Percentiles rank a stretch among this genome's conserved stretches.
These are phyloP conservation scores for Leptographium lundbergii DNA, from an alignment of 2,329 filamentous ascomycete species.

Conservation along the genomic window DNA sequence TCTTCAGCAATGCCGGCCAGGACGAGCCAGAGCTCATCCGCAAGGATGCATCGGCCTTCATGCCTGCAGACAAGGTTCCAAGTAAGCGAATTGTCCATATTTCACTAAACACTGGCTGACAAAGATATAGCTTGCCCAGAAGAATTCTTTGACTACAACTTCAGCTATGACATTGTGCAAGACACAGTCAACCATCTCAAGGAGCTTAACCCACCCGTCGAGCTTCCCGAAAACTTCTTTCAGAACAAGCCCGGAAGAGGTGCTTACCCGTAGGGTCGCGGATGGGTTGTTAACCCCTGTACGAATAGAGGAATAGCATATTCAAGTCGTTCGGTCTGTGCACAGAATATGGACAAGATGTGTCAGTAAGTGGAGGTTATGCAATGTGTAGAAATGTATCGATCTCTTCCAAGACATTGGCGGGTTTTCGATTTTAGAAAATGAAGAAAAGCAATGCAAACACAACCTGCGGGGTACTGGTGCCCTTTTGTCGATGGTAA, in stretches of 20 bases:
- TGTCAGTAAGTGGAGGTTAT: too few relatives aligned
- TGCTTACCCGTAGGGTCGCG: background rate
- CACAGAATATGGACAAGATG: too few relatives aligned
- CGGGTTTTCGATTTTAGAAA: too few relatives aligned
- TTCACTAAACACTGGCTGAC: background rate
- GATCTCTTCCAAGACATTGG: too few relatives aligned
- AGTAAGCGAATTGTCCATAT: background rate
- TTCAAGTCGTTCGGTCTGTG: too few relatives aligned
- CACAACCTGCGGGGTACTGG: too few relatives aligned
- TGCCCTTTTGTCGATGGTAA: too few relatives aligned
- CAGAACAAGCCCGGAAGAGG: background rate
- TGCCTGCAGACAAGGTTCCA: conserved; percentile 5
- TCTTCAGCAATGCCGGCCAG: conserved; percentile 20
- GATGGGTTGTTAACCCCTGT: too few relatives aligned
- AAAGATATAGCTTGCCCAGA: background rate
- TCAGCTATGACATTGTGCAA: background rate
- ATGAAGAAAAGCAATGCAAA: too few relatives aligned
- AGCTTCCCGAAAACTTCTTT: background rate
- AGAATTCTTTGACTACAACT: conserved; percentile 3
- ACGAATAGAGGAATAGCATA: too few relatives aligned
- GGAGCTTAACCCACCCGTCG: background rate
- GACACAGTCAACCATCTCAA: background rate
- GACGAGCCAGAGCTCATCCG: conserved; percentile 4
- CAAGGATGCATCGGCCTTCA: conserved; percentile 3
- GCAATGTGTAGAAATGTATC: too few relatives aligned